These are phyloP conservation scores for Apophysomyces ossiformis DNA, from an alignment of 371 early-diverging fungal genomes.

Conservation along the genomic window DNA sequence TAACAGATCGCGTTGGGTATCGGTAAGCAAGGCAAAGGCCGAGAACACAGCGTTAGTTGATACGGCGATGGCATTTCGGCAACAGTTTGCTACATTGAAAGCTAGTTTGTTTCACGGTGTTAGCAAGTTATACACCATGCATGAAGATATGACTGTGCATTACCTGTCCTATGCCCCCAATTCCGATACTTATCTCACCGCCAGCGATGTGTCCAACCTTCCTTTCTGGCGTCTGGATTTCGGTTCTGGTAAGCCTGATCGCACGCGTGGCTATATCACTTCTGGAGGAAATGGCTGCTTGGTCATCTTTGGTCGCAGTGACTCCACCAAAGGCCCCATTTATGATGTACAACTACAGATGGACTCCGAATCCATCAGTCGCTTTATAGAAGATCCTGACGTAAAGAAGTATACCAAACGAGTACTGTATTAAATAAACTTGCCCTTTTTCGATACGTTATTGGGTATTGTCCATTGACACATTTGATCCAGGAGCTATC, in stretches of 20 bases:
- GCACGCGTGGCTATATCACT: conserved; percentile 45
- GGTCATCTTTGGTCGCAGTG: conserved; percentile 38
- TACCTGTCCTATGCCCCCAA: conserved; percentile 44
- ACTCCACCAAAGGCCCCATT: conserved; percentile 28
- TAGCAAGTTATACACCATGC: conserved; percentile 41
- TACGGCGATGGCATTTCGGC: conserved; percentile 32
- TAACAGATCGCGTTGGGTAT: conserved; percentile 29
- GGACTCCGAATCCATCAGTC: conserved; percentile 41
- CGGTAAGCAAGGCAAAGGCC: conserved; percentile 21
- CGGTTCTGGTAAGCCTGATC: conserved; percentile 41
- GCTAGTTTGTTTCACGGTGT: conserved; percentile 40
- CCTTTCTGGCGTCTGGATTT: conserved; percentile 46
- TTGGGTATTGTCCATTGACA: no score
- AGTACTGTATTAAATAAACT: conserved; percentile 25
- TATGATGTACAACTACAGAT: conserved; percentile 49
- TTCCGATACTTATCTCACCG: conserved; percentile 32
- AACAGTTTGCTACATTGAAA: conserved; percentile 19
- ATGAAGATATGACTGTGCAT: conserved; percentile 48
- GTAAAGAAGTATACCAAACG: conserved; percentile 36
- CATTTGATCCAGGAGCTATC: no score
- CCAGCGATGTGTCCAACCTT: conserved; percentile 35
- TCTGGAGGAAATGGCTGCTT: conserved; percentile 48
- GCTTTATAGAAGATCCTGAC: conserved; percentile 44
- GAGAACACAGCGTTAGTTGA: conserved; percentile 20
- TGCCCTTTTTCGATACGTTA: no score